Percentiles rank a stretch among this genome's conserved stretches.
Evolutionary conservation across 2,329 filamentous ascomycete species (phyloP).

Genomic region (Venturia carpophila): DNA sequence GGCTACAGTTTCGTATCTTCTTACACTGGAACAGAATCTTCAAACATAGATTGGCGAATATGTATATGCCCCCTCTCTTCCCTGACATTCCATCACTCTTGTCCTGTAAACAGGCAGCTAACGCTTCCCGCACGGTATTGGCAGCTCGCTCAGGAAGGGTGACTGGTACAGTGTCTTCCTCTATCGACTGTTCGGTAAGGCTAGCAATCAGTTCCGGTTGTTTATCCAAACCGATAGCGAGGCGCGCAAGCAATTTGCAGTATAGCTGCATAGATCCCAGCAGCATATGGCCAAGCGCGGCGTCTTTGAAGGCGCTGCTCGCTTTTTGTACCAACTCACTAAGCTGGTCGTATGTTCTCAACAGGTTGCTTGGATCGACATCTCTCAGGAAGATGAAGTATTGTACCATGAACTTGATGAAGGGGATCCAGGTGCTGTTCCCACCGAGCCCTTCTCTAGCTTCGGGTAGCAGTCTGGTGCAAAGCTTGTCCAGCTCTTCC

Average conservation of each 20-base stretch:
- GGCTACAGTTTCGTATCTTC: conserved; percentile 74
- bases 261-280: conserved; percentile 77
- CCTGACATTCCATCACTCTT: conserved; percentile 56
- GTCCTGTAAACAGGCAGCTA: conserved; percentile 82
- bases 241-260: conserved; percentile 68
- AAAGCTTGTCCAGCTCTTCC: conserved; percentile 52
- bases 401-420: conserved; percentile 70
- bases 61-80: conserved; percentile 81
- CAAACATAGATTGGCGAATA: conserved; percentile 82
- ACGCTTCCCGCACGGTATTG: conserved; percentile 82
- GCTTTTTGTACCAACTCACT: conserved; percentile 70
- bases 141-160: conserved; percentile 82
- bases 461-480: conserved; percentile 57
- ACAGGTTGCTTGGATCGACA: conserved; percentile 65
- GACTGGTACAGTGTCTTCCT: conserved; percentile 56
- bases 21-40: conserved; percentile 83
- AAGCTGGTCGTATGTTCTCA: conserved; percentile 67
- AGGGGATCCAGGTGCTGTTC: conserved; percentile 65
- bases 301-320: conserved; percentile 71
- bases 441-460: conserved; percentile 39
- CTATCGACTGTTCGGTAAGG: conserved; percentile 34
- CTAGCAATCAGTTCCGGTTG: conserved; percentile 67
- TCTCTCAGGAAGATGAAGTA: conserved; percentile 78
- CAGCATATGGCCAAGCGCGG: conserved; percentile 70
- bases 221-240: conserved; percentile 78